Evolutionary conservation across 352 stramenopile species (phyloP).

Genomic region (Thalassiosira mediterranea): DNA sequence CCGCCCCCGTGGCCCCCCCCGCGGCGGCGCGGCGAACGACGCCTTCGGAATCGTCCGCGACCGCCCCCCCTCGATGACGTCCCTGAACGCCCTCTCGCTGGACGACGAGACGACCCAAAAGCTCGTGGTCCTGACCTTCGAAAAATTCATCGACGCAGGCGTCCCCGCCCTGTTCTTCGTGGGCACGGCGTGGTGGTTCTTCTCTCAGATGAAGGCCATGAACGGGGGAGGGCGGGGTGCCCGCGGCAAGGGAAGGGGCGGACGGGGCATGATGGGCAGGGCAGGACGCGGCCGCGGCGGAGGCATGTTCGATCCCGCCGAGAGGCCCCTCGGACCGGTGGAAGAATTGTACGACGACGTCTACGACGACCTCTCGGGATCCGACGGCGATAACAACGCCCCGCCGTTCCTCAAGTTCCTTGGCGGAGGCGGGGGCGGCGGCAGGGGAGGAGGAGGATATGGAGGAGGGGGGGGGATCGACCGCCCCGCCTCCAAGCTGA

Average conservation of each 20-base stretch:
- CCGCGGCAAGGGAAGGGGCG: background rate
- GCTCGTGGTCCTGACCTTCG: slow-evolving; percentile 45
- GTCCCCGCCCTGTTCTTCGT: slow-evolving; percentile 43
- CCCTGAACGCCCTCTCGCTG: background rate
- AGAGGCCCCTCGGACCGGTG: slow-evolving; percentile 25
- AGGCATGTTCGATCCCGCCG: background rate
- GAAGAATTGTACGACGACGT: slow-evolving; percentile 73
- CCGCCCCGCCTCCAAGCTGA: slow-evolving; percentile 48
- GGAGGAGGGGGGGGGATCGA: slow-evolving; percentile 1
- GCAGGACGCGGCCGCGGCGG: background rate
- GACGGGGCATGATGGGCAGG: background rate
- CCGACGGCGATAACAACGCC: slow-evolving; percentile 20
- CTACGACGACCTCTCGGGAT: slow-evolving; percentile 68
- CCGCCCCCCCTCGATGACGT: background rate
- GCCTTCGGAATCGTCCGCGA: no score
- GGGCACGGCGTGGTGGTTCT: slow-evolving; percentile 24
- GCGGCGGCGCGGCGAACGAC: no score
- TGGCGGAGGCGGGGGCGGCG: slow-evolving; percentile 10
- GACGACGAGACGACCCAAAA: slow-evolving; percentile 51
- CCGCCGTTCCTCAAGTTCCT: slow-evolving; percentile 38
- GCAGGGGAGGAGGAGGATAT: background rate
- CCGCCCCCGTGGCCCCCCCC: no score
- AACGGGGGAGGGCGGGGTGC: background rate
- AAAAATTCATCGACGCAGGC: slow-evolving; percentile 45
- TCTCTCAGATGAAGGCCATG: slow-evolving; percentile 11